Evolutionary conservation across 257 asterid species (phyloP).

Genomic region (Fraxinus americana): DNA sequence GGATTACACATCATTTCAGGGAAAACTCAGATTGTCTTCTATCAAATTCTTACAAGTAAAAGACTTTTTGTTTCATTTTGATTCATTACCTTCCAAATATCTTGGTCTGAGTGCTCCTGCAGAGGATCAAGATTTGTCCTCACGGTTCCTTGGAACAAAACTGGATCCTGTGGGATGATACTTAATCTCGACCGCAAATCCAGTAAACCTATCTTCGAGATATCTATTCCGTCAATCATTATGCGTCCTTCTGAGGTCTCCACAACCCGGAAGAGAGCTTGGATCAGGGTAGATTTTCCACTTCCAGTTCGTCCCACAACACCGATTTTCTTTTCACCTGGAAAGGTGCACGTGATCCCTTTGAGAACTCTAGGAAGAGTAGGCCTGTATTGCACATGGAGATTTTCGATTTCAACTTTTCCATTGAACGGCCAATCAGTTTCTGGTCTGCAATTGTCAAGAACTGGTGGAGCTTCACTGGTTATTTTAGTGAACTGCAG

Average conservation of each 20-base stretch:
- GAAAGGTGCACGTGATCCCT: constrained; percentile 75
- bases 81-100: constrained; percentile 70
- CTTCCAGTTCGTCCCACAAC: too few species aligned
- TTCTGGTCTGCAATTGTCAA: constrained; percentile 56
- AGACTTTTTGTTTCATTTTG: constrained; percentile 27
- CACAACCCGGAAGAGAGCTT: constrained; percentile 44
- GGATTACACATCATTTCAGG: constrained; percentile 3
- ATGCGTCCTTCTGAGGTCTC: constrained; percentile 50
- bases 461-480: constrained; percentile 69
- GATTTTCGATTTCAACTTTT: constrained; percentile 57
- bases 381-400: constrained; percentile 68
- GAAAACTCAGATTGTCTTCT: neutral
- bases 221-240: too few species aligned
- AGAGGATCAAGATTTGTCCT: constrained; percentile 76
- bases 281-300: too few species aligned
- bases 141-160: constrained; percentile 76
- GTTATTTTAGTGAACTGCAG: constrained; percentile 62
- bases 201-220: constrained; percentile 56
- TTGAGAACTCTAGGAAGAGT: constrained; percentile 66
- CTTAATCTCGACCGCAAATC: constrained; percentile 74
- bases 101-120: constrained; percentile 58
- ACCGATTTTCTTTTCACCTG: constrained; percentile 34
- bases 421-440: constrained; percentile 73
- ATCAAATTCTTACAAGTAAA: neutral
- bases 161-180: constrained; percentile 87